A percentile compares a stretch with the other conserved stretches of the same genome.
These are phyloP conservation scores for Penicillium mononematosum DNA, from an alignment of 495 filamentous ascomycete genomes.

Conservation along the genomic window DNA sequence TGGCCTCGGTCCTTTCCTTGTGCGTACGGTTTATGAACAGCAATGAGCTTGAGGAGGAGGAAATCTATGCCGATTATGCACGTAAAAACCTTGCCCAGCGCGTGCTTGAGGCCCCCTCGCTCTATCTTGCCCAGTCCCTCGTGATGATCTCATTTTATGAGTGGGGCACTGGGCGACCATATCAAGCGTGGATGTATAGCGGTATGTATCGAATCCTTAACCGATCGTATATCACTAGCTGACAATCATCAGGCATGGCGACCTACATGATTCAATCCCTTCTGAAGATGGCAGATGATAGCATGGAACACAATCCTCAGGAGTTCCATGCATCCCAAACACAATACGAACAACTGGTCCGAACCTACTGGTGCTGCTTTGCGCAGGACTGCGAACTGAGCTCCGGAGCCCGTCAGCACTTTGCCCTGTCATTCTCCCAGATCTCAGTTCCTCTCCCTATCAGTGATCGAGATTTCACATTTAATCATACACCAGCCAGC, in stretches of 20 bases:
- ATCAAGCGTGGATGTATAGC: constrained; percentile 50
- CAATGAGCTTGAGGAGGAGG: constrained; percentile 30
- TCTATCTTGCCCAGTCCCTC: constrained; percentile 43
- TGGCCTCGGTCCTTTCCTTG: constrained; percentile 41
- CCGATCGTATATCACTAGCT: background rate
- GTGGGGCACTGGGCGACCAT: constrained; percentile 45
- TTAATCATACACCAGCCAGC: constrained; percentile 27
- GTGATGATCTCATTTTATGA: constrained; percentile 48
- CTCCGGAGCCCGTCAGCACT: constrained; percentile 46
- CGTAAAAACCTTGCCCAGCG: constrained; percentile 37
- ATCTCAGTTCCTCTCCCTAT: constrained; percentile 46
- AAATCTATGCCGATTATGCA: constrained; percentile 40
- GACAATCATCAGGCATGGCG: constrained; percentile 38
- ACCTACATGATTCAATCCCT: constrained; percentile 50
- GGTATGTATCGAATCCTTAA: constrained; percentile 22
- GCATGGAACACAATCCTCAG: constrained; percentile 42
- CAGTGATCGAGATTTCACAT: constrained; percentile 43
- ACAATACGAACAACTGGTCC: constrained; percentile 46
- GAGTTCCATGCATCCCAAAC: constrained; percentile 42
- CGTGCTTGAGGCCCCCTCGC: constrained; percentile 42
- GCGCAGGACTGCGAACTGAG: constrained; percentile 47
- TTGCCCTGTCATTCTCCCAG: constrained; percentile 43
- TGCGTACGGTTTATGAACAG: constrained; percentile 41
- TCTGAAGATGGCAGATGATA: constrained; percentile 45
- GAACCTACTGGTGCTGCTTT: constrained; percentile 49